Evolutionary conservation across 192 early-diverging fungal genomes (phyloP).

Genomic region (Radiomyces spectabilis): DNA sequence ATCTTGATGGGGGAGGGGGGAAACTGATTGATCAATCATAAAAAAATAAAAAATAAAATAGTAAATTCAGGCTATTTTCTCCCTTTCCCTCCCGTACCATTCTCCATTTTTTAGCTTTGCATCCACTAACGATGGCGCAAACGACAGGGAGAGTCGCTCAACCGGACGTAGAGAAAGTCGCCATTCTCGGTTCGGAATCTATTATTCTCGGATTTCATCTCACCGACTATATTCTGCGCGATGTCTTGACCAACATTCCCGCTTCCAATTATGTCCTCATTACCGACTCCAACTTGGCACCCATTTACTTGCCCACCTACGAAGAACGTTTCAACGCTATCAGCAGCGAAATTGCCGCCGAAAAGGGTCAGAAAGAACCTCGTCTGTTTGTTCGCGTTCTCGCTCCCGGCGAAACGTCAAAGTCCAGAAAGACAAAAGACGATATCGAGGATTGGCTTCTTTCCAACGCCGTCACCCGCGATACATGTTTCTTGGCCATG

Average conservation of each 20-base stretch:
- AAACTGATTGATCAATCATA: no score
- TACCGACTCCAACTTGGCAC: conserved; percentile 80
- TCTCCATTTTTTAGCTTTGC: not conserved
- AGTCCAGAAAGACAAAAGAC: conserved; percentile 81
- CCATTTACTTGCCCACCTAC: conserved; percentile 62
- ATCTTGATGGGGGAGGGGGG: no score
- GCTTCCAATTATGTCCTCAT: conserved; percentile 85
- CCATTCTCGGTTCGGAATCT: conserved; percentile 83
- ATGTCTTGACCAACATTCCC: conserved; percentile 64
- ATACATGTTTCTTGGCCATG: conserved; percentile 87
- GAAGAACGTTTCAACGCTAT: conserved; percentile 43
- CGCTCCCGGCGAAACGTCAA: conserved; percentile 83
- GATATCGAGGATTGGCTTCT: conserved; percentile 92
- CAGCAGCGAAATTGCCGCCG: conserved; percentile 9
- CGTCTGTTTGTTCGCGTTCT: conserved; percentile 71
- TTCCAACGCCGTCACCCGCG: conserved; percentile 75
- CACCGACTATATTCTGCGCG: conserved; percentile 60
- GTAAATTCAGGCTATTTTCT: not conserved
- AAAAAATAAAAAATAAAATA: not conserved
- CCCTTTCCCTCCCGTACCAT: not conserved
- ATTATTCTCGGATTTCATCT: conserved; percentile 84
- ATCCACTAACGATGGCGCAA: not conserved
- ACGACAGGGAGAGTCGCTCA: no score
- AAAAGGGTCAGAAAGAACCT: conserved; percentile 15
- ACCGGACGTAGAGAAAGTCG: conserved; percentile 58